phyloP scores from a whole-genome alignment of 1,139 yeast genomes.

The Meyerozyma athensensis region DNA sequence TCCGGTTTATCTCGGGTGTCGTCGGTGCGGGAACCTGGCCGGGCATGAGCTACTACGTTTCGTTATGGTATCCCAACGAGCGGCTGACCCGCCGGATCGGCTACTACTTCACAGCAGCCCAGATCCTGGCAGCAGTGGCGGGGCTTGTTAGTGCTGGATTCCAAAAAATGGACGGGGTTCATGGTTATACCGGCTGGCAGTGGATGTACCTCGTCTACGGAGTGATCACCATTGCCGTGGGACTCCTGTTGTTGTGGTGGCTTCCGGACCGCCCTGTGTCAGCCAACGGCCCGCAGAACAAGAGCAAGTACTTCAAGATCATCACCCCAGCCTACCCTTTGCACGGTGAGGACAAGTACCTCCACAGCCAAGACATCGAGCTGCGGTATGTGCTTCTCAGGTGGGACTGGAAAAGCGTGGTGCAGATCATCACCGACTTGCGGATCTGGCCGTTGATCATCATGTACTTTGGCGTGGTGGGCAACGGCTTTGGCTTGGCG shows the following conservation, averaged over 20 bases:
- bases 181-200: conserved; percentile 79
- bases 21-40: conserved; percentile 96
- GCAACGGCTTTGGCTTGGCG: conserved; percentile 81
- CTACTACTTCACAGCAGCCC: conserved; percentile 88
- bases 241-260: conserved; percentile 73
- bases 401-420: conserved; percentile 64
- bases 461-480: conserved; percentile 92
- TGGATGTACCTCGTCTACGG: conserved; percentile 86
- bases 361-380: conserved; percentile 65
- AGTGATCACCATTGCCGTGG: conserved; percentile 60
- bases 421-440: conserved; percentile 52
- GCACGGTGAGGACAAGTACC: conserved; percentile 43
- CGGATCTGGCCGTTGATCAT: conserved; percentile 77
- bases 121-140: conserved; percentile 78
- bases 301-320: conserved; percentile 18
- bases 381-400: conserved; percentile 36
- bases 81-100: conserved; percentile 78
- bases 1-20: conserved; percentile 70
- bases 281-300: conserved; percentile 9
- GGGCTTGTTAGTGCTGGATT: conserved; percentile 86
- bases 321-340: conserved; percentile 49
- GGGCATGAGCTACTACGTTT: conserved; percentile 79
- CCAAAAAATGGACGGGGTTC: conserved; percentile 69
- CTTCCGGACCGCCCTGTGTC: conserved; percentile 63
- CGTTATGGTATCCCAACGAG: conserved; percentile 82